Evolutionary conservation across 495 filamentous ascomycete genomes (phyloP).

Genomic region (Apiosordaria backusii): DNA sequence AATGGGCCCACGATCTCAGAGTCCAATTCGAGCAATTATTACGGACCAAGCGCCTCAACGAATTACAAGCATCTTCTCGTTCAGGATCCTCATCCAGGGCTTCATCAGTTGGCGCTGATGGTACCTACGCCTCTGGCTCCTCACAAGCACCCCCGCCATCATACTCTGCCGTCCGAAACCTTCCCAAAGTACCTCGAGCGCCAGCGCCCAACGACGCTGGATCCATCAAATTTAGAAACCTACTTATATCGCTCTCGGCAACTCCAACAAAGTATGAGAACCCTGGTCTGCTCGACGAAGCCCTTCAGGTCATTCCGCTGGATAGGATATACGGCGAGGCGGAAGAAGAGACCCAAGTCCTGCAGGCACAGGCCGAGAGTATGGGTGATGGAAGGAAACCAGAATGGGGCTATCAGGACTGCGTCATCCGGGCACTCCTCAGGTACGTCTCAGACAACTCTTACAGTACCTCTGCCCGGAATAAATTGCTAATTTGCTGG

Average conservation of each 20-base stretch:
- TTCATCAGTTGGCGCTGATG: slow-evolving; percentile 36
- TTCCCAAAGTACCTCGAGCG: slow-evolving; percentile 77
- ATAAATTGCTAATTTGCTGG: background rate
- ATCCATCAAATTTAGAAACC: slow-evolving; percentile 78
- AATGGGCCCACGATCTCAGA: slow-evolving; percentile 52
- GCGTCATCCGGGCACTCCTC: slow-evolving; percentile 83
- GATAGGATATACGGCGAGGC: slow-evolving; percentile 90
- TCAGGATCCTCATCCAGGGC: slow-evolving; percentile 48
- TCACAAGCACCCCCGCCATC: slow-evolving; percentile 53
- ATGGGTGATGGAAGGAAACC: slow-evolving; percentile 71
- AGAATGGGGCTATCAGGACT: slow-evolving; percentile 98
- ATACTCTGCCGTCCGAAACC: slow-evolving; percentile 64
- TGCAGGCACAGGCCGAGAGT: slow-evolving; percentile 81
- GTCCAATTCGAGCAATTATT: slow-evolving; percentile 73
- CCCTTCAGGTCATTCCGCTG: slow-evolving; percentile 78
- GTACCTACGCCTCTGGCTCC: slow-evolving; percentile 42
- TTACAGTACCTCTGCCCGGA: background rate
- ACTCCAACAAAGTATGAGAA: slow-evolving; percentile 95
- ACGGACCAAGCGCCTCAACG: slow-evolving; percentile 72
- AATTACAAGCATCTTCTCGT: slow-evolving; percentile 56
- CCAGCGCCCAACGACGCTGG: slow-evolving; percentile 62
- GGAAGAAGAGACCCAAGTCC: slow-evolving; percentile 84
- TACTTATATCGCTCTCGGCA: slow-evolving; percentile 73
- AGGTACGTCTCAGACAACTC: slow-evolving; percentile 49
- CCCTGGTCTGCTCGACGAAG: slow-evolving; percentile 91